phyloP scores from a whole-genome alignment of 257 asterid species.

The Penstemon barbatus region DNA sequence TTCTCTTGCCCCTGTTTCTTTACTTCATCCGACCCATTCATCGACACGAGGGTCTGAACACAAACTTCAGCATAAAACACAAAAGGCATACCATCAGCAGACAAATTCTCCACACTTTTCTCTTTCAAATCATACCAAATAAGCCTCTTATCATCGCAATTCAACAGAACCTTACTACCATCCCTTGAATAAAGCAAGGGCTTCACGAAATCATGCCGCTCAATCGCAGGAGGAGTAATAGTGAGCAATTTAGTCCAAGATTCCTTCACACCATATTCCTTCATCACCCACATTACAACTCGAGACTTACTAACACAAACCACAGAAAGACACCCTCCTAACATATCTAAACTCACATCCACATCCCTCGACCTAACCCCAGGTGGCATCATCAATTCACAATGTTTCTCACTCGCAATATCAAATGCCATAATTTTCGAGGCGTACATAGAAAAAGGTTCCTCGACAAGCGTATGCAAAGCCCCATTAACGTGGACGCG shows the following conservation, averaged over 20 bases:
- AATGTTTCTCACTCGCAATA: constrained; percentile 46
- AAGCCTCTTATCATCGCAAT: constrained; percentile 44
- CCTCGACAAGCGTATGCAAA: constrained; percentile 46
- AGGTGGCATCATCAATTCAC: constrained; percentile 40
- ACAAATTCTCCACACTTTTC: constrained; percentile 32
- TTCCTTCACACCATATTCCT: constrained; percentile 51
- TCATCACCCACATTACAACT: constrained; percentile 67
- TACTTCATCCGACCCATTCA: constrained; percentile 23
- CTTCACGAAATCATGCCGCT: constrained; percentile 28
- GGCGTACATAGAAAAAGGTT: background rate
- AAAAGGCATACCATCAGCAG: constrained; percentile 44
- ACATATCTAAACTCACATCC: constrained; percentile 39
- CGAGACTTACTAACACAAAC: constrained; percentile 29
- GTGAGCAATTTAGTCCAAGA: constrained; percentile 62
- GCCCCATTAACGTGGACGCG: constrained; percentile 51
- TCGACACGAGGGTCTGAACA: constrained; percentile 49
- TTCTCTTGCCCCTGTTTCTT: constrained; percentile 31
- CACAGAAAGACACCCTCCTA: constrained; percentile 50
- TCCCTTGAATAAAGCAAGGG: constrained; percentile 46
- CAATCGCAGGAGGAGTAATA: constrained; percentile 40
- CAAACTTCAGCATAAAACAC: constrained; percentile 49
- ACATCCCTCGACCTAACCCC: constrained; percentile 20
- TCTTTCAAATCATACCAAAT: constrained; percentile 44
- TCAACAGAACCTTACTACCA: constrained; percentile 42
- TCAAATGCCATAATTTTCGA: constrained; percentile 51